These are phyloP conservation scores for Dryas drummondii DNA, from an alignment of 306 rosid genomes.

Conservation along the genomic window DNA sequence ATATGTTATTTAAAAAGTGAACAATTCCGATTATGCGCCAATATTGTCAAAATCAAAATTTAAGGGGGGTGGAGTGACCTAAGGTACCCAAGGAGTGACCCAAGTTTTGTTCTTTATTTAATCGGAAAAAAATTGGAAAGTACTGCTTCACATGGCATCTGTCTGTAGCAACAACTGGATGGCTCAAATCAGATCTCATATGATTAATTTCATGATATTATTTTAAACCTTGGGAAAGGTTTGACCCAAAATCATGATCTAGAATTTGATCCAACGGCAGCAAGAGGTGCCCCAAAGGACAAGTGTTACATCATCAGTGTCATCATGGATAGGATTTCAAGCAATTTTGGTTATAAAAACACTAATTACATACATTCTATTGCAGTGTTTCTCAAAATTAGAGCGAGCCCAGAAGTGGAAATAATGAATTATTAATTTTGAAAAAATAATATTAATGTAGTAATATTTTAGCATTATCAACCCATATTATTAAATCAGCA, in stretches of 20 bases:
- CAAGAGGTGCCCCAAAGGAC: conserved; percentile 25
- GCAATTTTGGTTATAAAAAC: not conserved
- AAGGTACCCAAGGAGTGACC: no score
- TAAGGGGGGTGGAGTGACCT: no score
- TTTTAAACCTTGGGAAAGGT: not conserved
- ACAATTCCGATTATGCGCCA: no score
- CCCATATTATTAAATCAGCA: not conserved
- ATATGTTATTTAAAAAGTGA: no score
- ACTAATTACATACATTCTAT: not conserved
- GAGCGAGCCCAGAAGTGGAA: conserved; percentile 2
- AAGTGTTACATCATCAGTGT: conserved; percentile 18
- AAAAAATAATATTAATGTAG: not conserved
- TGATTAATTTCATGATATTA: not conserved
- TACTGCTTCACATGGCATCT: conserved; percentile 6
- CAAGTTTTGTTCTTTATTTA: no score
- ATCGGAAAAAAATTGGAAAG: no score
- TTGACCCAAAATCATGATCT: not conserved
- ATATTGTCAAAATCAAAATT: no score
- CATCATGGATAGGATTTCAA: conserved; percentile 18
- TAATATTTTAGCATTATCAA: not conserved
- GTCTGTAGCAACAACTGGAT: not conserved
- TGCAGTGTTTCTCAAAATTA: not conserved
- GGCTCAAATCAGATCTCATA: conserved; percentile 25
- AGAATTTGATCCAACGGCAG: conserved; percentile 26
- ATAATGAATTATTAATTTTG: not conserved